Evolutionary conservation across 2,329 filamentous ascomycete genomes (phyloP).

Genomic region (Sporothrix luriei): DNA sequence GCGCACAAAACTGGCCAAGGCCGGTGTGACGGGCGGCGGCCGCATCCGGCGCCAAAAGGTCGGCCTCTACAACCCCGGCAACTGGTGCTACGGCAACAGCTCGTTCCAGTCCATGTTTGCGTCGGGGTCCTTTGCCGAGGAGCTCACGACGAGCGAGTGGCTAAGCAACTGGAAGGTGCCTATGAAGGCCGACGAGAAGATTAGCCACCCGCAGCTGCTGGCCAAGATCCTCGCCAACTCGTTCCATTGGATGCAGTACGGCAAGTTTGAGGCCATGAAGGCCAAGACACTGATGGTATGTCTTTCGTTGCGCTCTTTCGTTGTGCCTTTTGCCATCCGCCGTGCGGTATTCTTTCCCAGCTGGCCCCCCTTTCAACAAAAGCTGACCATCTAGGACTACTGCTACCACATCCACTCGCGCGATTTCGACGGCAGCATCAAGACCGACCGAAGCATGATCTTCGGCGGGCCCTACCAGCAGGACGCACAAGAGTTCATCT

Average conservation of each 20-base stretch:
- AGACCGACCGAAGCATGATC: constrained; percentile 45
- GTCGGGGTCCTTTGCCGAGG: constrained; percentile 67
- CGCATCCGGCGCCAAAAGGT: constrained; percentile 56
- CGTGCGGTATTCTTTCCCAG: not conserved
- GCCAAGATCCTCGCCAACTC: constrained; percentile 62
- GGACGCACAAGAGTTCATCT: constrained; percentile 87
- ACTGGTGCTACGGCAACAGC: constrained; percentile 93
- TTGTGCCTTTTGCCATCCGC: too few species aligned
- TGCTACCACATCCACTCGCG: constrained; percentile 62
- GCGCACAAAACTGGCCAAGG: constrained; percentile 48
- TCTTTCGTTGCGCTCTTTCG: constrained; percentile 35
- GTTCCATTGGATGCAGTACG: constrained; percentile 59
- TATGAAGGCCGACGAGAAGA: constrained; percentile 61
- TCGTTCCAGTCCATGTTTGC: constrained; percentile 80
- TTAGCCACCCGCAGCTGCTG: constrained; percentile 60
- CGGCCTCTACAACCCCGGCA: constrained; percentile 77
- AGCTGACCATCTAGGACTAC: constrained; percentile 54
- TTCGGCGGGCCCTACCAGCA: constrained; percentile 81
- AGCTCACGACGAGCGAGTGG: constrained; percentile 63
- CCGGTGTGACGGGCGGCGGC: constrained; percentile 40
- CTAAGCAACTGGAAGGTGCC: constrained; percentile 67
- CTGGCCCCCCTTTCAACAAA: not conserved
- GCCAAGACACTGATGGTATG: constrained; percentile 60
- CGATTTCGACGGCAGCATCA: constrained; percentile 38
- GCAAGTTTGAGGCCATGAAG: constrained; percentile 55